Evolutionary conservation across 1,284 basidiomycete species (phyloP).

Genomic region (Hymenochaete sp.): DNA sequence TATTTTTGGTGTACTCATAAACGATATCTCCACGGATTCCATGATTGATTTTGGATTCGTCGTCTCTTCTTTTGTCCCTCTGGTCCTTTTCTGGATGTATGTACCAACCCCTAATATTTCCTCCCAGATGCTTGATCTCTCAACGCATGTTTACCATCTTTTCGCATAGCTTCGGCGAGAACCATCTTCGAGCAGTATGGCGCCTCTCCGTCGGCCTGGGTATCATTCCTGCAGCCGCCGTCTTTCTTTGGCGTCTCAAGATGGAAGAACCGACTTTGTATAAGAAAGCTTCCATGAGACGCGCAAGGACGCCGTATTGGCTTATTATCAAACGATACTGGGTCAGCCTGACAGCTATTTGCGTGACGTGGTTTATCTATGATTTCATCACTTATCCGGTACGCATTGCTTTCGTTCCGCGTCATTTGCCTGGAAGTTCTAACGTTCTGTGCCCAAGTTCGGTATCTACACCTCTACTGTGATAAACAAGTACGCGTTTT

Average conservation of each 20-base stretch:
- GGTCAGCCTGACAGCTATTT: conserved; percentile 58
- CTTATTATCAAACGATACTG: conserved; percentile 81
- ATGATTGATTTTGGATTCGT: conserved; percentile 93
- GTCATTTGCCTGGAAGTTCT: too few species aligned
- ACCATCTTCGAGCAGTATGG: conserved; percentile 83
- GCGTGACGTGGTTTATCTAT: conserved; percentile 77
- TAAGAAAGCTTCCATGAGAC: conserved; percentile 69
- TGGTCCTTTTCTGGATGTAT: conserved; percentile 81
- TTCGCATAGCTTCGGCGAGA: conserved; percentile 52
- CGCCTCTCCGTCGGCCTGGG: conserved; percentile 86
- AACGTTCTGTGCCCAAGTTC: conserved; percentile 40
- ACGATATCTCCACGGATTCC: conserved; percentile 39
- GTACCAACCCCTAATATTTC: too few species aligned
- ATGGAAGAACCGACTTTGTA: conserved; percentile 77
- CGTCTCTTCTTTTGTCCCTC: conserved; percentile 72
- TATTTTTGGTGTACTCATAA: conserved; percentile 8
- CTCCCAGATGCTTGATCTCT: neutral
- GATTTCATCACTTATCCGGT: conserved; percentile 64
- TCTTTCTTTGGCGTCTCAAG: conserved; percentile 79
- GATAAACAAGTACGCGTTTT: conserved; percentile 43
- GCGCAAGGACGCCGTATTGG: conserved; percentile 62
- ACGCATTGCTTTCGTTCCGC: conserved; percentile 8
- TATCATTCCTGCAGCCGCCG: conserved; percentile 67
- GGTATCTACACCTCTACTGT: conserved; percentile 81
- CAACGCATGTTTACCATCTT: neutral